Base-by-base conservation (phyloP, 305 asterid species). In the Fraxinus ornus region DNA sequence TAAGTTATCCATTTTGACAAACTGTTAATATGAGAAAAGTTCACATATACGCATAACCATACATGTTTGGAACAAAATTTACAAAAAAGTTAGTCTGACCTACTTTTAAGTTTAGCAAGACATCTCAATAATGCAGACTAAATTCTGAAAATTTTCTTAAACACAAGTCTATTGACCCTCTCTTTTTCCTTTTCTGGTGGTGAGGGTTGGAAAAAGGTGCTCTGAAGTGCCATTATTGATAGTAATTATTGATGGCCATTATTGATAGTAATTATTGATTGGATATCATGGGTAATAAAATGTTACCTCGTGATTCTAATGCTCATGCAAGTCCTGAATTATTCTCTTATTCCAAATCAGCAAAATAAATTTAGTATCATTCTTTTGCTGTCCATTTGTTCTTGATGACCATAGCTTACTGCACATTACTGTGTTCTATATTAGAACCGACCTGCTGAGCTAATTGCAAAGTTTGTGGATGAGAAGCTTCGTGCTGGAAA, bases 381-480 rank as follows among this genome's bases (percentile, higher is more conserved):
- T 70, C 21, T 30, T 30, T 4, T 70, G 22, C 39, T 70, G 12
- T 12, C 41, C 39, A 70, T 70, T 30, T 70, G 75, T 30, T 70
- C 75, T 70, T 30, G 75, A 28, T 70, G 75, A 70, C 75, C 39
- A 79, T 41, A 68, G n/a, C 66, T 79, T 33, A n/a, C 19, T n/a
- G 49, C 49, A 5, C 79, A 17, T 5, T 78, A 12, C 82, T 81
- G 10, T 85, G 4, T 32, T 84, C 47, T 84, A 76, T 83, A 77
- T 64, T 88, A 95, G 98, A 97, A 97, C 84, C 99, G 98, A 28
- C 97, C 99, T 80, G 98, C 98, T 82, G 98, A 95, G 94, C 88
- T 95, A 30, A 94, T 95, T 85, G 98, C 98, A 77, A 95, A 95
- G 89, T 95, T 93, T 89, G 89, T 95, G 84, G 98, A 95, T 49